phyloP scores from a whole-genome alignment of 1,139 yeast species.

The Diutina rugosa region DNA sequence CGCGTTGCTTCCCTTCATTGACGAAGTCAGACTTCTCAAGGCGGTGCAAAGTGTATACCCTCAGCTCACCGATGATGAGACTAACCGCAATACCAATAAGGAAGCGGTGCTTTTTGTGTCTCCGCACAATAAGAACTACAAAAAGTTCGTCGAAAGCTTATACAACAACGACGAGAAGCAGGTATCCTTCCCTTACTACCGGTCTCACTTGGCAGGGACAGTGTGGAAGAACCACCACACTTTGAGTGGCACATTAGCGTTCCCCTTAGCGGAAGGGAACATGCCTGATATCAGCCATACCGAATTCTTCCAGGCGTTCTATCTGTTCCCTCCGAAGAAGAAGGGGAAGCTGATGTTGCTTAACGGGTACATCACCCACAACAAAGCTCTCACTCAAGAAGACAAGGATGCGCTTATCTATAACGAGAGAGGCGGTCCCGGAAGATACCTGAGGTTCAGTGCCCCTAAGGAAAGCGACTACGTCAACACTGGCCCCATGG shows the following conservation, averaged over 20 bases:
- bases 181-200: slow-evolving; percentile 26
- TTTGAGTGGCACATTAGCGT: slow-evolving; percentile 32
- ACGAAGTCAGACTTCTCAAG: slow-evolving; percentile 56
- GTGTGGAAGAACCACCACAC: slow-evolving; percentile 16
- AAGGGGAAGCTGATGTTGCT: slow-evolving; percentile 72
- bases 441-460: slow-evolving; percentile 6
- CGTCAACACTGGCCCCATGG: slow-evolving; percentile 30
- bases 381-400: slow-evolving; percentile 47
- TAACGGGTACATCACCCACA: slow-evolving; percentile 62
- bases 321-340: slow-evolving; percentile 39
- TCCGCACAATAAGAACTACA: slow-evolving; percentile 36
- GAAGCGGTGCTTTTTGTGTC: slow-evolving; percentile 53
- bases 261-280: slow-evolving; percentile 49
- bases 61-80: slow-evolving; percentile 56
- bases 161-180: slow-evolving; percentile 14
- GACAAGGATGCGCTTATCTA: slow-evolving; percentile 49
- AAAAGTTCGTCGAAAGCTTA: slow-evolving; percentile 19
- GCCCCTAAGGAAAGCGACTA: slow-evolving; percentile 18
- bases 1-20: slow-evolving; percentile 88
- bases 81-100: slow-evolving; percentile 63
- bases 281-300: slow-evolving; percentile 46
- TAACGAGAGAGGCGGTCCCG: slow-evolving; percentile 2
- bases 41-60: slow-evolving; percentile 58
- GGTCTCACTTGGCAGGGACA: slow-evolving; percentile 57
- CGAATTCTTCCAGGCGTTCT: slow-evolving; percentile 43